Base-by-base conservation (phyloP, 106 monocot genomes). In the Dactylorhiza incarnata region DNA sequence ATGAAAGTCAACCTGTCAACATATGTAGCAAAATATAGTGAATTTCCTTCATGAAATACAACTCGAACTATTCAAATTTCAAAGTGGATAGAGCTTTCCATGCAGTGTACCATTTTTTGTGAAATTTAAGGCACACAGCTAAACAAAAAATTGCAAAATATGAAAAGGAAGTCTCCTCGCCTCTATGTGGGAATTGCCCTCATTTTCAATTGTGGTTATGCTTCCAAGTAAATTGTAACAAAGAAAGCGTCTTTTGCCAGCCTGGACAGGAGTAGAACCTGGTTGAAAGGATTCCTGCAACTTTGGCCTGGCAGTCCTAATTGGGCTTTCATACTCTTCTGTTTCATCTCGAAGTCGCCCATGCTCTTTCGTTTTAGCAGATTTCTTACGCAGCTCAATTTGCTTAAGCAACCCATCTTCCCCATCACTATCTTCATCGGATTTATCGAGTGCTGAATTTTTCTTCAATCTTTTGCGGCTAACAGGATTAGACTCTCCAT, bases 121-220 rank as follows among this genome's bases (percentile, higher is more conserved):
- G 58, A 20, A 58, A 58, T 24, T 17, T 23, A 24, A 37, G 22
- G 9, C 20, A 10, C 23, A 4, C 9, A 44, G 29, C 43, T 16
- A 69, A 69, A 69, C 49, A 0, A 49, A 45, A 45, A 69, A 49
- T 48, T 16, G 49, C 13, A 45, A 24, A 49, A 10, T 22, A 22
- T 48, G 48, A 20, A 72, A 72, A 23, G 37, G 11, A 44, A 0
- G n/a, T 83, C 7, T 13, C 61, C 61, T 84, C 29, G 94, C 99
- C 99, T 99, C 99, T 79, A 99, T 86, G 67, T 99, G 99, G 46
- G 91, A 94, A 77, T 82, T 86, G 17, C 87, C 89, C 23, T 94
- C 94, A 82, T 99, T 99, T 75, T 99, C 87, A 59, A 99, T 68
- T 48, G 94, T 91, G 16, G 99, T 99, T 69, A 99, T 86, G 80